phyloP scores from a whole-genome alignment of 2,329 filamentous ascomycete species.

The Lizonia empirigonia region DNA sequence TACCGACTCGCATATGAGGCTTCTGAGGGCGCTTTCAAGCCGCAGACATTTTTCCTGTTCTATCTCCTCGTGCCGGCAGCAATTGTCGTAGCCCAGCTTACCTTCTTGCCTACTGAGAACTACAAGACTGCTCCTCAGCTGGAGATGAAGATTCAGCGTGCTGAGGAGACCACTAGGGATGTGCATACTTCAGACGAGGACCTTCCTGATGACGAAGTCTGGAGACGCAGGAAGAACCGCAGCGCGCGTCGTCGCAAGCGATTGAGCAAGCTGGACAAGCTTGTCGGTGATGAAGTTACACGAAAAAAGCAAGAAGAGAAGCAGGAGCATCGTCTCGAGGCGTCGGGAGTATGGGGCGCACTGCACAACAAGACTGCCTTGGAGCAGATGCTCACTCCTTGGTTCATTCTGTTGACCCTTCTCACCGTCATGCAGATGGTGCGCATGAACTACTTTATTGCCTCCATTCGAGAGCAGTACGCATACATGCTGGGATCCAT shows the following conservation, averaged over 20 bases:
- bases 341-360: constrained; percentile 81
- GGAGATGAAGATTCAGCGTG: constrained; percentile 44
- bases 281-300: constrained; percentile 70
- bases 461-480: constrained; percentile 83
- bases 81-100: constrained; percentile 70
- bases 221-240: constrained; percentile 48
- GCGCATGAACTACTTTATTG: constrained; percentile 87
- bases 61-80: constrained; percentile 74
- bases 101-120: constrained; percentile 73
- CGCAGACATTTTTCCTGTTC: constrained; percentile 70
- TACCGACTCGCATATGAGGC: constrained; percentile 74
- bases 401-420: constrained; percentile 82
- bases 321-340: constrained; percentile 70
- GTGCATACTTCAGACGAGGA: constrained; percentile 62
- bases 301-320: constrained; percentile 64
- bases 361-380: constrained; percentile 74
- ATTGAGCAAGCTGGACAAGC: constrained; percentile 70
- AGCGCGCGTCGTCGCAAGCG: constrained; percentile 59
- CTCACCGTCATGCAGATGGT: constrained; percentile 70
- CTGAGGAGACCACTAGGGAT: constrained; percentile 45
- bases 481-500: constrained; percentile 70
- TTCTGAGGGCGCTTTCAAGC: constrained; percentile 62
- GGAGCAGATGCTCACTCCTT: constrained; percentile 76
- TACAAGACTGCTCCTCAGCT: constrained; percentile 69
- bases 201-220: constrained; percentile 56